phyloP scores from a whole-genome alignment of 2,329 filamentous ascomycete genomes.

The Penicillium sp. region DNA sequence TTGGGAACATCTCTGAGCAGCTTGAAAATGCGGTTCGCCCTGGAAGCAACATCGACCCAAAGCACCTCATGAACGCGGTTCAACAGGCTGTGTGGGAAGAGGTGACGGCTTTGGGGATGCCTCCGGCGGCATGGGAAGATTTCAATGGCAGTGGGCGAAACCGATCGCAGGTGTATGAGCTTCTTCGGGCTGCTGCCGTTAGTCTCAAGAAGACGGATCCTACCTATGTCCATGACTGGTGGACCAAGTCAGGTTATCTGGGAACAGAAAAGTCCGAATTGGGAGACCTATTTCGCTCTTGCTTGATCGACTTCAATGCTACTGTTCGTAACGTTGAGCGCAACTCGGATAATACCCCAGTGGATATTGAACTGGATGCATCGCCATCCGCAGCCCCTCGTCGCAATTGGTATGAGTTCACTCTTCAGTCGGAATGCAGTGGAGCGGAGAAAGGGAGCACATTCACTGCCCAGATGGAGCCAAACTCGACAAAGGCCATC shows the following conservation, averaged over 20 bases:
- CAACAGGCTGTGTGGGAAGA: background rate
- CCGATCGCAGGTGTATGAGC: constrained; percentile 1
- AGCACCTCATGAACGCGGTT: background rate
- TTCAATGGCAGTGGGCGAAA: background rate
- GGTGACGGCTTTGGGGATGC: background rate
- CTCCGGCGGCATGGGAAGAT: background rate
- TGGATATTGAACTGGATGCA: background rate
- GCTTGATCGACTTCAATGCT: background rate
- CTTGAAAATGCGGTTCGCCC: background rate
- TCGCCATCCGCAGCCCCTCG: background rate
- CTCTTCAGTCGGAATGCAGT: background rate
- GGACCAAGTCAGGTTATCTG: background rate
- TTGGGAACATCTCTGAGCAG: background rate
- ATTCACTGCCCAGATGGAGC: background rate
- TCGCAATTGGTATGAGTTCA: background rate
- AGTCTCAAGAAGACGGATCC: background rate
- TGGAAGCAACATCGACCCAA: background rate
- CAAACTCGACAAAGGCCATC: background rate
- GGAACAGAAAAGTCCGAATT: background rate
- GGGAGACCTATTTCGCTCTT: background rate
- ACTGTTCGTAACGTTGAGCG: background rate
- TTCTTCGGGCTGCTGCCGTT: background rate
- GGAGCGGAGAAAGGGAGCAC: background rate
- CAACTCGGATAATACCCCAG: background rate
- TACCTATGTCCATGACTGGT: background rate